Percentiles rank a stretch among this genome's conserved stretches.
Evolutionary conservation across 2,329 filamentous ascomycete species (phyloP).

Genomic region (Diaporthe citri): DNA sequence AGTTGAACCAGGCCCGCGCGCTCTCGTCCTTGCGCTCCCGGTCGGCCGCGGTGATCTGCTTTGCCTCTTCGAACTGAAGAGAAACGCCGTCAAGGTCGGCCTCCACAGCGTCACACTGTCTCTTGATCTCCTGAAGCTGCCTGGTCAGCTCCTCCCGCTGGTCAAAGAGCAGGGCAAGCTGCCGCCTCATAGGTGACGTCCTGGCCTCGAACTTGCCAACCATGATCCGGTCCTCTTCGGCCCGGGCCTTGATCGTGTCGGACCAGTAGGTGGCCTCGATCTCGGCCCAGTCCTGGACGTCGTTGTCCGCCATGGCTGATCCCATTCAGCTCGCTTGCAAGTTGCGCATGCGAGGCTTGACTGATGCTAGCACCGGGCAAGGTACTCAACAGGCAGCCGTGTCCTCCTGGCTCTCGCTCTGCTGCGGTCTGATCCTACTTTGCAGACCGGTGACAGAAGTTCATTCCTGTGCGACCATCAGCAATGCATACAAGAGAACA

Average conservation of each 20-base stretch:
- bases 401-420: background rate
- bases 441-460: constrained; percentile 1
- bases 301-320: constrained; percentile 31
- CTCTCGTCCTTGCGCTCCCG: constrained; percentile 39
- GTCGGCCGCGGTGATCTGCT: constrained; percentile 35
- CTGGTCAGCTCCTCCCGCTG: constrained; percentile 53
- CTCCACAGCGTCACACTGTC: constrained; percentile 40
- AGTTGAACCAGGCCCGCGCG: constrained; percentile 35
- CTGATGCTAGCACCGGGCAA: background rate
- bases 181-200: constrained; percentile 48
- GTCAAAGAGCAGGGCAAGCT: constrained; percentile 52
- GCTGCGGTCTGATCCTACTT: background rate
- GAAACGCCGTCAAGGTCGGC: constrained; percentile 37
- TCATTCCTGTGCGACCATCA: constrained; percentile 5
- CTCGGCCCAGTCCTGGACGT: constrained; percentile 52
- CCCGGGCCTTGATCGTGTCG: constrained; percentile 40
- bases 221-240: constrained; percentile 48
- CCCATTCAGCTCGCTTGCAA: constrained; percentile 20
- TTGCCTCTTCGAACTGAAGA: constrained; percentile 35
- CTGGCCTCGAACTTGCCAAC: constrained; percentile 50
- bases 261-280: constrained; percentile 52
- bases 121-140: constrained; percentile 51
- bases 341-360: constrained; percentile 6
- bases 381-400: background rate
- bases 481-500: background rate